phyloP scores from a whole-genome alignment of 805 yeast genomes.

The Candida takata region DNA sequence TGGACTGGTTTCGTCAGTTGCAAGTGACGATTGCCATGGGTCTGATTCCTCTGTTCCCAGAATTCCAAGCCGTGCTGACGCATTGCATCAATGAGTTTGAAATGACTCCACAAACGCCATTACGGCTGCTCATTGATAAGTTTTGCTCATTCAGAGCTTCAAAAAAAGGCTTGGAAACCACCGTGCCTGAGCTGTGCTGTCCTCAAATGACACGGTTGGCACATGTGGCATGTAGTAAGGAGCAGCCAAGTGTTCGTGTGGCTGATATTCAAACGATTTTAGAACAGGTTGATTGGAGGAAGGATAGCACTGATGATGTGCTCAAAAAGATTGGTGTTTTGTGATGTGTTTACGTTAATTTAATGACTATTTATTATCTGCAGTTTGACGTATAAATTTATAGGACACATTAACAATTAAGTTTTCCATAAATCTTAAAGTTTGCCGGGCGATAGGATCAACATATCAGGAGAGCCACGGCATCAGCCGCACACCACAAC shows the following conservation, averaged over 20 bases:
- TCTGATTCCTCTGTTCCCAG: not conserved
- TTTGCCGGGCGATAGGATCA: no score
- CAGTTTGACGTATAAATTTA: no score
- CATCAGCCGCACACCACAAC: no score
- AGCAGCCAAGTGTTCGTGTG: constrained; percentile 6
- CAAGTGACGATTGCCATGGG: not conserved
- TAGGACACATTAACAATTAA: not conserved
- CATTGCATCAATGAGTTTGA: not conserved
- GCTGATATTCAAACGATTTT: constrained; percentile 23
- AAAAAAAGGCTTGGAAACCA: no score
- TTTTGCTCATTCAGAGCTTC: not conserved
- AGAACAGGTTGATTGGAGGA: constrained; percentile 28
- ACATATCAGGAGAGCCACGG: no score
- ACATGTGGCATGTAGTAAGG: not conserved
- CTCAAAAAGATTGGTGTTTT: constrained; percentile 28
- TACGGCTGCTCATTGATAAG: not conserved
- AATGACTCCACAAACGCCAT: not conserved
- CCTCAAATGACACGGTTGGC: not conserved
- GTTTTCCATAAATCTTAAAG: no score
- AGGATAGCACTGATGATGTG: constrained; percentile 28
- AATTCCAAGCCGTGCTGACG: not conserved
- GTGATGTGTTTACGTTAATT: constrained; percentile 2
- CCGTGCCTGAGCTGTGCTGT: constrained; percentile 1
- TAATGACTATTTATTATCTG: not conserved
- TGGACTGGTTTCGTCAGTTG: constrained; percentile 1